A percentile compares a stretch with the other conserved stretches of the same genome.
These are phyloP conservation scores for Arxiozyma heterogenica DNA, from an alignment of 1,139 yeast species.

Conservation along the genomic window DNA sequence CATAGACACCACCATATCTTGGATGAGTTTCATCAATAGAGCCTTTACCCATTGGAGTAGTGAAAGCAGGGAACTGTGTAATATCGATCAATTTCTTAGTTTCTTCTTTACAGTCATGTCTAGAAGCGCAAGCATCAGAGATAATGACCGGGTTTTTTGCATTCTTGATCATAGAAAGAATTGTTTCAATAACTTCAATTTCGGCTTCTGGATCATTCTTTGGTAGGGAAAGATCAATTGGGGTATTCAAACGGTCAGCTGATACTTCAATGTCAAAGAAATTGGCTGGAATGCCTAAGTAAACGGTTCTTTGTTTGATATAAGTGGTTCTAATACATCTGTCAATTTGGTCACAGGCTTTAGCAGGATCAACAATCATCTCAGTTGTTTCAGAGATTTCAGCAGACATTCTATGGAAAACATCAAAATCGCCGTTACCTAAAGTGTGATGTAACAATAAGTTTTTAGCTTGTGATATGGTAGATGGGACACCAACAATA, in stretches of 20 bases:
- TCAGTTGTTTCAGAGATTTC: constrained; percentile 58
- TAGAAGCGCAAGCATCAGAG: constrained; percentile 78
- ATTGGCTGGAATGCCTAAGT: constrained; percentile 74
- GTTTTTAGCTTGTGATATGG: constrained; percentile 53
- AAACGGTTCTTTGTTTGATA: constrained; percentile 68
- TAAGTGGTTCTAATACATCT: constrained; percentile 63
- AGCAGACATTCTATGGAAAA: constrained; percentile 63
- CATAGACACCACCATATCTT: constrained; percentile 76
- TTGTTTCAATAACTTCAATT: constrained; percentile 53
- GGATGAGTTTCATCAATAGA: constrained; percentile 63
- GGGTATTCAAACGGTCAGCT: constrained; percentile 44
- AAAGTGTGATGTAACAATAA: constrained; percentile 53
- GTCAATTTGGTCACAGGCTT: constrained; percentile 62
- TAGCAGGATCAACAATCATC: constrained; percentile 46
- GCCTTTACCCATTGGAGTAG: constrained; percentile 87
- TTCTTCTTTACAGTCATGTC: constrained; percentile 59
- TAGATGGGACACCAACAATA: constrained; percentile 67
- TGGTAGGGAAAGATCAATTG: constrained; percentile 51
- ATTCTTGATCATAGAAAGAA: constrained; percentile 41
- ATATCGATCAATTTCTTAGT: constrained; percentile 50
- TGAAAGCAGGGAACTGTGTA: constrained; percentile 73
- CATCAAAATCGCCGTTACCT: constrained; percentile 78
- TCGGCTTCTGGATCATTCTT: constrained; percentile 63
- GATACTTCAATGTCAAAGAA: constrained; percentile 57
- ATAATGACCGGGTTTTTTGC: constrained; percentile 63